Evolutionary conservation across 345 rosid genomes (phyloP).

Genomic region (Eucalyptus camaldulensis): DNA sequence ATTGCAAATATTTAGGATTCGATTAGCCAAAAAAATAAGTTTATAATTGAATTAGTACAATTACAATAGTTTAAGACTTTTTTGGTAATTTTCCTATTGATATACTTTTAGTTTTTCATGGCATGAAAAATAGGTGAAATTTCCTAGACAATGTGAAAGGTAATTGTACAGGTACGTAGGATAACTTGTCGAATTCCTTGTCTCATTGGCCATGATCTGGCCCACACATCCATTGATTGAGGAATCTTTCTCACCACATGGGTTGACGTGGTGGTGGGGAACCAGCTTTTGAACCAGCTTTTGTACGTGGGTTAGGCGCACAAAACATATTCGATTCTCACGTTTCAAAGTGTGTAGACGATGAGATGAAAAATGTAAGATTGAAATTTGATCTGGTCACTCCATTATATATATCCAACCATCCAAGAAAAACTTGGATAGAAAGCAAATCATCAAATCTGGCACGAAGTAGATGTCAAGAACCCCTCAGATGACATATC

Average conservation of each 20-base stretch:
- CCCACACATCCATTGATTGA: neutral
- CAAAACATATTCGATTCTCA: neutral
- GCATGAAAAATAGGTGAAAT: neutral
- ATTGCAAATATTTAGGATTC: no score
- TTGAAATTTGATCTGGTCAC: neutral
- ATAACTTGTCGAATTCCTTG: neutral
- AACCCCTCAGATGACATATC: neutral
- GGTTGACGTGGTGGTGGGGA: neutral
- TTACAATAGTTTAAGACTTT: no score
- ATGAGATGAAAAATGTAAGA: neutral
- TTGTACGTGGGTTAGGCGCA: neutral
- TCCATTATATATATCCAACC: neutral
- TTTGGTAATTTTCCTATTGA: neutral
- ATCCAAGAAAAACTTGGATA: neutral
- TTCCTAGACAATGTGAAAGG: neutral
- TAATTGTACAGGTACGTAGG: neutral
- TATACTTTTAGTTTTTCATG: neutral
- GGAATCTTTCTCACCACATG: neutral
- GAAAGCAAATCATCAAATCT: neutral
- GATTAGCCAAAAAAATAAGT: no score
- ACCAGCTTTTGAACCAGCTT: neutral
- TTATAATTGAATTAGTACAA: accelerated
- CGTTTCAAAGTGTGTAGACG: neutral
- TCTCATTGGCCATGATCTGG: neutral
- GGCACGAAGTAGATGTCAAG: neutral